Percentiles rank a stretch among this genome's conserved stretches.
These are phyloP conservation scores for Trichoderma atrobrunneum DNA, from an alignment of 2,329 filamentous ascomycete genomes.

Conservation along the genomic window DNA sequence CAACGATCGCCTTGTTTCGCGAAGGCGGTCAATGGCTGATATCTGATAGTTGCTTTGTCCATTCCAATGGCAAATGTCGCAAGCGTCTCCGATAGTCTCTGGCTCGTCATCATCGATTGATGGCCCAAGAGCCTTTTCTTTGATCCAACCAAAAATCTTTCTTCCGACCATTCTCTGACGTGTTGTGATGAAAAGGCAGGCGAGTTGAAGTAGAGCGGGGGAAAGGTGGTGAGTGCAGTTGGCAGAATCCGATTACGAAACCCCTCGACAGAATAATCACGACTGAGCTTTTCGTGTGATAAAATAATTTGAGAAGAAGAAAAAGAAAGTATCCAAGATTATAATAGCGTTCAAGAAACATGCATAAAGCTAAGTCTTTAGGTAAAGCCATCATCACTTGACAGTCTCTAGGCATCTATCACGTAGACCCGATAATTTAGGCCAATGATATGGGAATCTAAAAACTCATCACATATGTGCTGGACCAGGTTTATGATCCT, in stretches of 20 bases:
- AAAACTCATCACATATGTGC: background rate
- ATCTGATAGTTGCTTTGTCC: background rate
- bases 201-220: background rate
- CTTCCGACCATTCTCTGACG: background rate
- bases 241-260: background rate
- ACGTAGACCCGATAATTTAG: background rate
- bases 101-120: background rate
- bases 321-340: background rate
- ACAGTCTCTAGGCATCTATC: background rate
- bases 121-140: background rate
- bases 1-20: background rate
- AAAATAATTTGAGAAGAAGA: background rate
- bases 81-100: background rate
- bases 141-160: background rate
- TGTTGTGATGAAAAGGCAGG: background rate
- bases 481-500: background rate
- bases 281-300: too few species aligned
- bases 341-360: background rate
- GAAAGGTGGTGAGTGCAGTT: background rate
- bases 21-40: too few species aligned
- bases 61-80: too few species aligned
- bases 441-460: rapidly evolving
- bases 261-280: too few species aligned
- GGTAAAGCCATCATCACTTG: background rate
- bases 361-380: background rate